phyloP scores from a whole-genome alignment of 257 asterid species.

The Solanum chaucha region DNA sequence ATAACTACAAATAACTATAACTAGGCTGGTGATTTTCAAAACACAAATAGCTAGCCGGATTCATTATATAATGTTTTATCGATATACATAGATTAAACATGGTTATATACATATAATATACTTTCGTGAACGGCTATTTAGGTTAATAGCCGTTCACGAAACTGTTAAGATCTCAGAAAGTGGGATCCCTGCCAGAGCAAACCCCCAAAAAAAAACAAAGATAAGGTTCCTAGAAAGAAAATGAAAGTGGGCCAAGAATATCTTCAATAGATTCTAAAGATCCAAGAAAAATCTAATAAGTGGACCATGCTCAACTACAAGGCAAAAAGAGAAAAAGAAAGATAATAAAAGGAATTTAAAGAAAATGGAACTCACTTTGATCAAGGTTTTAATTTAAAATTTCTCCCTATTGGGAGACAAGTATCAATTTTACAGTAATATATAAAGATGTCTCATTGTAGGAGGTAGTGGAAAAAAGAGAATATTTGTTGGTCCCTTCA shows the following conservation, averaged over 20 bases:
- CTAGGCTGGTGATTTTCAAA: neutral
- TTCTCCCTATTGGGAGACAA: slow-evolving; percentile 78
- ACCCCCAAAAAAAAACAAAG: slow-evolving; percentile 15
- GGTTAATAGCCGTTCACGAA: neutral
- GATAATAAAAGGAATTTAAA: neutral
- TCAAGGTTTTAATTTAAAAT: slow-evolving; percentile 21
- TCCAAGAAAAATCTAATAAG: neutral
- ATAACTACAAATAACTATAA: neutral
- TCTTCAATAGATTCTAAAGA: neutral
- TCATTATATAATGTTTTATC: neutral
- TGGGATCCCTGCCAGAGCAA: neutral
- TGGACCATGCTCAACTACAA: neutral
- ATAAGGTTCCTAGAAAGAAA: neutral
- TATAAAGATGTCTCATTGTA: neutral
- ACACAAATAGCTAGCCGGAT: neutral
- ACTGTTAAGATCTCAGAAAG: neutral
- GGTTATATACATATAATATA: neutral
- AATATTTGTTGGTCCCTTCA: neutral
- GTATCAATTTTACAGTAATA: slow-evolving; percentile 2
- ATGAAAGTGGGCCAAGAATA: neutral
- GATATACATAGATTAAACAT: neutral
- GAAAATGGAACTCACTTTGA: neutral
- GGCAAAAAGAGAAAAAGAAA: neutral
- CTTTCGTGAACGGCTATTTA: neutral
- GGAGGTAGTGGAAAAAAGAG: neutral